Base-by-base conservation (phyloP, 2,329 filamentous ascomycete species). In the Xylaria sp. region DNA sequence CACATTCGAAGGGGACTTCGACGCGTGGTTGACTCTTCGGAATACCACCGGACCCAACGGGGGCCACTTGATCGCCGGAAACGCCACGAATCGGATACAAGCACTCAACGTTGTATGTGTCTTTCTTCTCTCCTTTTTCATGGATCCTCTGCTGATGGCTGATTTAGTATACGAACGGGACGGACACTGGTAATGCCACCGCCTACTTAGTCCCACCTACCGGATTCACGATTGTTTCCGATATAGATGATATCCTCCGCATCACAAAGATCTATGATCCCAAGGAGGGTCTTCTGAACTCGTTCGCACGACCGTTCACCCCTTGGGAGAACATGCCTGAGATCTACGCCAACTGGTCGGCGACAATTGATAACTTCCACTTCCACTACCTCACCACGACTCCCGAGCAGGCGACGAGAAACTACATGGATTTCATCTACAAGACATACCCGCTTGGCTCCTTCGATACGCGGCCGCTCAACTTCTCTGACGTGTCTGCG, bases 351-450 rank as follows among this genome's bases (percentile, higher is more conserved):
- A 92, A 93, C 74, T 94, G 91, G 91, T 89, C 86, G 1, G 79
- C 80, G n/a, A 86, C 83, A 25, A 82, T 92, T 15, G 85, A 87
- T 0, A 85, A 92, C 73, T 83, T 89, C 68, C 92, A 94, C 77
- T 94, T 94, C 81, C 91, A 94, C 79, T 94, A 94, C 79, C 83
- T 94, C 22, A 94, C 92, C 0, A 94, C 92, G 0, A 93, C 91
- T 0, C 92, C 92, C 0, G 92, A 94, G 79, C 92, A 94, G 77
- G 85, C 89, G 4, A 93, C 92, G 0, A 84, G 91, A 47, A 90
- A 89, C 71, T 94, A 94, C 80, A 93, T 93, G 90, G 85, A 91
- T 66, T 90, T 91, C 78, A 93, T 94, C 77, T 94, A 91, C 82
- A 86, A 87, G 74, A 92, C 86, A 6, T 94, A 94, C 76, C 92